Evolutionary conservation across 306 rosid genomes (phyloP), one percentile per base, ranked within the genome.

Genomic region (Glycine soja): DNA sequence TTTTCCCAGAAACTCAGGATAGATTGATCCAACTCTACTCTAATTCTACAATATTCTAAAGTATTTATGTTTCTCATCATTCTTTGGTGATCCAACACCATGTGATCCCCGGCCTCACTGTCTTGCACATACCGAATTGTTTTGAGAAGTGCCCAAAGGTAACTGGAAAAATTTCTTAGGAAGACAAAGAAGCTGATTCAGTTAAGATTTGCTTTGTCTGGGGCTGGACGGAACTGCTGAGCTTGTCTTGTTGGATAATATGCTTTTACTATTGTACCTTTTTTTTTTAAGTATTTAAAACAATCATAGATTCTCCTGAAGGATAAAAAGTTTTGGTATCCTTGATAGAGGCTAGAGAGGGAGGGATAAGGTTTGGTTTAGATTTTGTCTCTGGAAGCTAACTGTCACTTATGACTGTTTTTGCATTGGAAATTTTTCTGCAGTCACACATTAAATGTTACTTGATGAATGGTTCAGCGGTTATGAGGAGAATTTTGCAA

Each of bases 1-100:
- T 87, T 84, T 74, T 38, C 70, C 86, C 90, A 18, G 82, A 74
- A 63, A 48, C 90, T 46, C 86, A 68, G 76, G 85, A 78, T 62
- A 87, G 19, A 70, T 70, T 87, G 80, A 87, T 87, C 54, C 50
- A 78, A 10, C 62, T 87, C 19, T 84, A 59, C 74, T 62, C 88
- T 38, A 87, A 87, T 57, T 81, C 83, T 10, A 87, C 90, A 40
- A 74, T 57, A 81, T 78, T 84, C 88, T 87, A 42, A 74, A 84
- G 48, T 48, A 80, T 79, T 79, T 75, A 54, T 47, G 38, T 54
- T 6, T 52, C 72, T 63, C 10, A 64, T 75, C 84, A 79, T 86
- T 86, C 82, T 82, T 82, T 86, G 87, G 86, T 71, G 69, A 63
- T 75, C 79, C 82, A 48, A 62, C 81, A 45, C 76, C 85, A 42